Evolutionary conservation across 352 stramenopile genomes (phyloP).

Genomic region (Globisporangium viniferum): DNA sequence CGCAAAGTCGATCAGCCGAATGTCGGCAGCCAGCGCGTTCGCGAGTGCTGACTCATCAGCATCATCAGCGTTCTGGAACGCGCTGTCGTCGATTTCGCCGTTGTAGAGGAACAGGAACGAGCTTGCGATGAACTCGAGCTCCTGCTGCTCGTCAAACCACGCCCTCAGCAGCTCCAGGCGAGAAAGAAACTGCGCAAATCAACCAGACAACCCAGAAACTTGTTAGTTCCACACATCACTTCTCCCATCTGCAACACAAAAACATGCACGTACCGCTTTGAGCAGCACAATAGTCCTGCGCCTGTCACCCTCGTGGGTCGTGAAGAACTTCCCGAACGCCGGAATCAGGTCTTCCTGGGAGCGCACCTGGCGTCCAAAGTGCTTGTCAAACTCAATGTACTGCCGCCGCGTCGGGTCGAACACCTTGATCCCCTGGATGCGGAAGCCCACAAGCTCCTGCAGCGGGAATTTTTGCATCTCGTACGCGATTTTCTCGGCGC

Average conservation of each 20-base stretch:
- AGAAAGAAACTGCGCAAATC: conserved; percentile 46
- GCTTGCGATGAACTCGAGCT: conserved; percentile 91
- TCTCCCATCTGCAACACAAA: background rate
- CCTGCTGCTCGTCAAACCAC: conserved; percentile 81
- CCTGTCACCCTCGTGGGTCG: conserved; percentile 15
- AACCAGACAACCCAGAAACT: background rate
- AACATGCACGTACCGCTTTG: conserved; percentile 30
- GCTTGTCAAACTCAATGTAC: conserved; percentile 87
- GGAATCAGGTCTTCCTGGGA: conserved; percentile 51
- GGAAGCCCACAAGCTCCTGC: conserved; percentile 90
- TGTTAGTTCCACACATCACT: background rate
- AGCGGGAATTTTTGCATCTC: conserved; percentile 92
- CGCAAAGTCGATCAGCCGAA: conserved; percentile 86
- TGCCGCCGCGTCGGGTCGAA: conserved; percentile 48
- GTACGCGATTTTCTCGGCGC: conserved; percentile 85
- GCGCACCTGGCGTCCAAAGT: conserved; percentile 71
- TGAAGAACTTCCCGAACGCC: conserved; percentile 85
- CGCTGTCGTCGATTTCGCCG: conserved; percentile 26
- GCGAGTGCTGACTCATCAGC: conserved; percentile 6
- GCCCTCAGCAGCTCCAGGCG: conserved; percentile 55
- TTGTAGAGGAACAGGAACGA: conserved; percentile 96
- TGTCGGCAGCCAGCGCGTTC: conserved; percentile 31
- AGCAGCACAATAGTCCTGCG: conserved; percentile 34
- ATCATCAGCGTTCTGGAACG: background rate
- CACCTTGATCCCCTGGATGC: conserved; percentile 93